phyloP scores from a whole-genome alignment of 2,329 filamentous ascomycete species.

The Fusarium drepaniforme region DNA sequence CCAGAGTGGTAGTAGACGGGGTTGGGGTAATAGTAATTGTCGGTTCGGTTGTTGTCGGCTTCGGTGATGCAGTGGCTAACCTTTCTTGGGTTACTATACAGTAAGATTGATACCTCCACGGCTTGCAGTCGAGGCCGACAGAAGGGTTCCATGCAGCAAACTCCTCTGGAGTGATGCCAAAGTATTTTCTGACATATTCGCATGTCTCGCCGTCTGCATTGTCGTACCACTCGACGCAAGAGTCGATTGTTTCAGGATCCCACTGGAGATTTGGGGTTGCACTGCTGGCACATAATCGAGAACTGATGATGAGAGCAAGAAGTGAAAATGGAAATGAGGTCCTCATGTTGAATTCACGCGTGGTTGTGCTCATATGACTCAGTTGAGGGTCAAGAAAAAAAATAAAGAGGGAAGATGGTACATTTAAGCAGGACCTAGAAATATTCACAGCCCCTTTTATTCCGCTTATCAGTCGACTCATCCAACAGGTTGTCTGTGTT shows the following conservation, averaged over 20 bases:
- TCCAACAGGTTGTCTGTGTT: neutral
- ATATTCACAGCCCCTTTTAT: neutral
- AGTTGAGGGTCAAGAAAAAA: neutral
- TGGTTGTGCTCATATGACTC: neutral
- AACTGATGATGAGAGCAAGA: fast-evolving
- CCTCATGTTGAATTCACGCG: neutral
- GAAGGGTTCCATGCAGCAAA: neutral
- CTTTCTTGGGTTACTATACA: neutral
- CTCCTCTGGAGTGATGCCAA: neutral
- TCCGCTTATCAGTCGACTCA: neutral
- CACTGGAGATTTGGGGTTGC: neutral
- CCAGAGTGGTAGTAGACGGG: neutral
- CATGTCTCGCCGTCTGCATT: neutral
- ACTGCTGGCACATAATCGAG: neutral
- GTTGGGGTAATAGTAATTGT: neutral
- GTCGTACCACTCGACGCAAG: neutral
- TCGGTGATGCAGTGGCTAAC: neutral
- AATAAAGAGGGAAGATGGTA: neutral
- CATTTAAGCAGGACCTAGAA: neutral
- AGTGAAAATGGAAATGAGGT: neutral
- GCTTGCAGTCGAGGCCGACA: neutral
- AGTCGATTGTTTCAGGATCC: neutral
- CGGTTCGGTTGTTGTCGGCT: neutral
- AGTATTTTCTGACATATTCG: neutral
- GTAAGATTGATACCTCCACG: neutral